phyloP scores from a whole-genome alignment of 345 rosid genomes.

The Dimocarpus longan region DNA sequence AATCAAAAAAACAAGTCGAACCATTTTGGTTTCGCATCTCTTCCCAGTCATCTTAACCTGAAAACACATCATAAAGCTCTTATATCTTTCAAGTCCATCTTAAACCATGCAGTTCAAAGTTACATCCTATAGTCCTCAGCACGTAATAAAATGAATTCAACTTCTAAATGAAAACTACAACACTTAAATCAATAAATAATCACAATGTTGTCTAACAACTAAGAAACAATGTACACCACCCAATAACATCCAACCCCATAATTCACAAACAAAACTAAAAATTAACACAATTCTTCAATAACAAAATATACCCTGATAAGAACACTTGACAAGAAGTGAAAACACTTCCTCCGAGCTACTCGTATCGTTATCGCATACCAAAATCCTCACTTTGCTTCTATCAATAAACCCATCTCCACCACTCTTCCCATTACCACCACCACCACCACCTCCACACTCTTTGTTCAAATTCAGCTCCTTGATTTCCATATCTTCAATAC shows the following conservation, averaged over 20 bases:
- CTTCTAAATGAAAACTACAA: neutral
- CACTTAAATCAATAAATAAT: neutral
- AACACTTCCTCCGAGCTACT: conserved; percentile 74
- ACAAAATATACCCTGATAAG: conserved; percentile 78
- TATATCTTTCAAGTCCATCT: neutral
- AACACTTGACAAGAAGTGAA: conserved; percentile 80
- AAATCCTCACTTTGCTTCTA: conserved; percentile 95
- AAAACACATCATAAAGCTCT: neutral
- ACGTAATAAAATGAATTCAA: neutral
- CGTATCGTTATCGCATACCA: conserved; percentile 87
- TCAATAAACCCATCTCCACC: conserved; percentile 88
- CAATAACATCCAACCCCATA: neutral
- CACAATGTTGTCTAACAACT: neutral
- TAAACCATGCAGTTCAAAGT: neutral
- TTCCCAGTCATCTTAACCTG: neutral
- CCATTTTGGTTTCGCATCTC: too few relatives aligned
- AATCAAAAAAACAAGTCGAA: neutral
- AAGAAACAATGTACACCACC: neutral
- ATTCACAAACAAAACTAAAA: neutral
- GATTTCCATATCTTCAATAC: conserved; percentile 41
- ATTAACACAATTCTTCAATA: neutral
- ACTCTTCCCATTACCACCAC: conserved; percentile 33
- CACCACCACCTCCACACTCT: conserved; percentile 44
- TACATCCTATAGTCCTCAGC: neutral
- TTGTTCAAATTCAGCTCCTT: conserved; percentile 61